Base-by-base conservation (phyloP, 2,329 filamentous ascomycete genomes). In the Colletotrichum euphorbiae region DNA sequence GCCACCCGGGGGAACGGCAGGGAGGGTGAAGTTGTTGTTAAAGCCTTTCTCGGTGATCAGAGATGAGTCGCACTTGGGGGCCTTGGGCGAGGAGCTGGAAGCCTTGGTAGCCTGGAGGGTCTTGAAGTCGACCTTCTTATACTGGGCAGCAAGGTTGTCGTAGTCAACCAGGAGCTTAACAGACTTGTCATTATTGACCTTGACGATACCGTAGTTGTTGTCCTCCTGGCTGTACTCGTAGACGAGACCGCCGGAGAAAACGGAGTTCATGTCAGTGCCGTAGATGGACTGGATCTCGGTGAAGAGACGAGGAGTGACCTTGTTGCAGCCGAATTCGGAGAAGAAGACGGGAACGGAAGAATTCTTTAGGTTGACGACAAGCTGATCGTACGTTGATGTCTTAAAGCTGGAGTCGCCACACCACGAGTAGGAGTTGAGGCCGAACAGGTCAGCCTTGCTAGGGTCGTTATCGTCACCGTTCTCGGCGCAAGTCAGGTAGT, bases 301-400 rank as follows among this genome's bases (percentile, higher is more conserved):
- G 81, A 94, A 96, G 73, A 89, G 80, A 72, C 93, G 91, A 13
- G 91, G 90, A n/a, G 81, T 77, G 13, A 89, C 87, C 42, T 84
- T 82, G 82, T 94, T 95, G 87, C 93, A 95, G 69, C 93, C 93
- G 73, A 85, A 91, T 76, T 96, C 93, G 71, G 90, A 93, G 83
- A 93, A 94, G 85, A 95, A 95, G 73, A 94, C 84, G 36, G 92
- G 92, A 42, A 94, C 85, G 15, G 89, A 87, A 43, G 86, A 87
- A 71, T 84, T 84, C 73, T 83, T 79, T 82, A 95, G 93, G 77
- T 89, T 87, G 2, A 81, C 77, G 54, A 91, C 88, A 40, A 93
- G 82, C 17, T 83, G 80, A 72, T 90, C 81, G 77, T 90, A 93
- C 40, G 87, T 85, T 3, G 89, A 88, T 58, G 83, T 86, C 64